Evolutionary conservation across 2,329 filamentous ascomycete species (phyloP), one percentile per base, ranked within the genome.

Genomic region (Kalaharituber pfeilii): DNA sequence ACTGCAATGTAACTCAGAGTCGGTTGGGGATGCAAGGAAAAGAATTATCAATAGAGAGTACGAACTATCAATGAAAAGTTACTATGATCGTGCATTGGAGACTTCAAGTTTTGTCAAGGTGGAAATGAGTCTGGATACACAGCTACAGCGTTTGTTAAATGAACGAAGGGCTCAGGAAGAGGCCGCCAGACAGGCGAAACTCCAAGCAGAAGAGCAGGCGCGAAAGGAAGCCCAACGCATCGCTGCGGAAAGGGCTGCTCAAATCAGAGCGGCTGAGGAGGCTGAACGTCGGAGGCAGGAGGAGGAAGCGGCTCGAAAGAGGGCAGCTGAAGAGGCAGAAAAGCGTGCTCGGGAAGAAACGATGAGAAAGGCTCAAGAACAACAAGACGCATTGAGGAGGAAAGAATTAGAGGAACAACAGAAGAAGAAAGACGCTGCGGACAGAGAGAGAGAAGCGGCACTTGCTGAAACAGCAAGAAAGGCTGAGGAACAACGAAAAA

Each of bases 251-350:
- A 54, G 53, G 29, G 53, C 56, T 26, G 50, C 51, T n/a, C 56
- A 36, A 27, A 51, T 52, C n/a, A 45, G 52, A 42, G 55, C 60
- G 28, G 51, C 54, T 26, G 59, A 62, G 33, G 59, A 59, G 26
- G 28, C 49, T 22, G 59, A 59, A 20, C 44, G 42, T 29, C 51
- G 47, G 24, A 52, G 52, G 26, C 54, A 49, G 42, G 56, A 60
- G 8, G 55, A 55, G 8, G 54, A 59, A 50, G 44, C 52, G 13
- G 58, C 55, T 8, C 9, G 33, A 24, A 51, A 59, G 50, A 60
- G 53, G 39, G 25, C n/a, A 5, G 56, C 57, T 18, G 58, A 52
- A 27, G 57, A 60, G 50, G 51, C 25, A 26, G 33, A 47, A 47
- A 57, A 52, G 28, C 50, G 51, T 8, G 53, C n/a, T 42, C 26